Evolutionary conservation across 2,329 filamentous ascomycete species (phyloP).

Genomic region (Colletotrichum sublineola): DNA sequence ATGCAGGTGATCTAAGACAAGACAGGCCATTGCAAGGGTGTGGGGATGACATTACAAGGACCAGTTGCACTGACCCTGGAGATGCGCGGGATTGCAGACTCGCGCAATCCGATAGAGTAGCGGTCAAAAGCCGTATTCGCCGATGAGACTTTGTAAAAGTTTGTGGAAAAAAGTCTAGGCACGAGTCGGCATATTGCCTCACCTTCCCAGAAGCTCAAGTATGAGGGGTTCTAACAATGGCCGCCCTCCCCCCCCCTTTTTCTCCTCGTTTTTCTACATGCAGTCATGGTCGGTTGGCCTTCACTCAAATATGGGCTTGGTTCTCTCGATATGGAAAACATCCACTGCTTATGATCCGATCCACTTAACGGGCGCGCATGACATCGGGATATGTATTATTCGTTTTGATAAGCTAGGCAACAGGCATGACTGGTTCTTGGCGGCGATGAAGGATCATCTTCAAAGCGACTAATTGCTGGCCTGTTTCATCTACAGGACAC

Average conservation of each 20-base stretch:
- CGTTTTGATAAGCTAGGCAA: background rate
- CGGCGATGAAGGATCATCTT: background rate
- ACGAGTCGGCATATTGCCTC: background rate
- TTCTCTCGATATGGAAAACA: background rate
- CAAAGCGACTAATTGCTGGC: background rate
- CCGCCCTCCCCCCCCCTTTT: no score
- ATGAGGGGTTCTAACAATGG: background rate
- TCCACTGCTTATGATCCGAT: slow-evolving; percentile 7
- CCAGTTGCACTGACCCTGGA: slow-evolving; percentile 6
- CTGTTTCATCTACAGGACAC: background rate
- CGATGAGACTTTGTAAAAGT: background rate
- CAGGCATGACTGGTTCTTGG: background rate
- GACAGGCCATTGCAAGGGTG: background rate
- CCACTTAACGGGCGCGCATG: background rate
- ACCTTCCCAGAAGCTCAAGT: background rate
- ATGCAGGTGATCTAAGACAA: slow-evolving; percentile 19
- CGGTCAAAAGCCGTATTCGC: slow-evolving; percentile 7
- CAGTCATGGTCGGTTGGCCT: background rate
- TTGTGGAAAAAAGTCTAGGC: background rate
- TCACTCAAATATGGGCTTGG: background rate
- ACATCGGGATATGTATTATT: background rate
- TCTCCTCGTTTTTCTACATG: background rate
- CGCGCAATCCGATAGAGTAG: slow-evolving; percentile 14
- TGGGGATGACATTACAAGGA: background rate
- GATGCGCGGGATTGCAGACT: background rate